Percentiles rank a stretch among this genome's conserved stretches.
phyloP scores from a whole-genome alignment of 306 rosid species.

The Castanospermum australe region DNA sequence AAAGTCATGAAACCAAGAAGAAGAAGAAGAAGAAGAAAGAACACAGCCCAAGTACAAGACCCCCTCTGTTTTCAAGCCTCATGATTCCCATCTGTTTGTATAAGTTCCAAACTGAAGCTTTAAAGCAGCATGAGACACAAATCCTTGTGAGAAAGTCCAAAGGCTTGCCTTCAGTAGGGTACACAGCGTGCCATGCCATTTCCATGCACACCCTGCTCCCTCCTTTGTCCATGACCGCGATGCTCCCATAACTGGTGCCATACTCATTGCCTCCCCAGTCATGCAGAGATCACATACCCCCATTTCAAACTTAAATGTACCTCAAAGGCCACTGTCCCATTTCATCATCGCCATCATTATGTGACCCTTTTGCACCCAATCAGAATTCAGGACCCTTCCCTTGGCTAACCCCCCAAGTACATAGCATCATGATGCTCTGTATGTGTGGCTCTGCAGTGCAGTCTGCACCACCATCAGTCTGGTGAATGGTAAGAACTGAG shows the following conservation, averaged over 20 bases:
- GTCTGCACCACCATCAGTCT: neutral
- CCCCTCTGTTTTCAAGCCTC: neutral
- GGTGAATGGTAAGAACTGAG: neutral
- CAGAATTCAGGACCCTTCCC: neutral
- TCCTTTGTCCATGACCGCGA: neutral
- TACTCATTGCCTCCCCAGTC: slow-evolving; percentile 10
- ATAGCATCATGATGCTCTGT: neutral
- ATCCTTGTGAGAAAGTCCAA: neutral
- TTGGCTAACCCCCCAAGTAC: neutral
- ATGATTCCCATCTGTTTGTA: slow-evolving; percentile 16
- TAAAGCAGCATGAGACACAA: neutral
- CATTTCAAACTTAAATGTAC: neutral
- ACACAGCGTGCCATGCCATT: neutral
- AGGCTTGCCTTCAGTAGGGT: neutral
- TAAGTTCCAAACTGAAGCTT: slow-evolving; percentile 26
- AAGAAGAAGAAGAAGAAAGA: neutral
- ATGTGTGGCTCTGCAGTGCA: neutral
- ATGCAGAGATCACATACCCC: slow-evolving; percentile 9
- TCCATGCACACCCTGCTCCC: neutral
- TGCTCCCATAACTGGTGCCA: neutral
- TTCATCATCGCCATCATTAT: slow-evolving; percentile 2
- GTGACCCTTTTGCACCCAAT: neutral
- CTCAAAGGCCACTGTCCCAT: neutral
- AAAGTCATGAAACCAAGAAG: neutral
- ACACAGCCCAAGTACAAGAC: neutral